Base-by-base conservation (phyloP, 306 rosid species). In the Fragaria ananassa region DNA sequence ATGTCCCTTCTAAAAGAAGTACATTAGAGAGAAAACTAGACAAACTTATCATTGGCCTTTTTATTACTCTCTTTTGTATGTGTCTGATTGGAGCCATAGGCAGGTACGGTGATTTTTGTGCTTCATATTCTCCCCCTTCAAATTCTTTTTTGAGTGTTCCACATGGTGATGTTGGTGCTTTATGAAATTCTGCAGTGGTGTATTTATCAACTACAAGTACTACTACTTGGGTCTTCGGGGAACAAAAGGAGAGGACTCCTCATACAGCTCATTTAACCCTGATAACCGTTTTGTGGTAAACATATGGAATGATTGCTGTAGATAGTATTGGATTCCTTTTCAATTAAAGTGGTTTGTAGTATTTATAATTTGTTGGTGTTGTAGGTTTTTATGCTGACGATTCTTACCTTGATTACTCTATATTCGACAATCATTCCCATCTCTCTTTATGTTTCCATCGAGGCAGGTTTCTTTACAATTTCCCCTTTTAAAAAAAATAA, bases 1-100 rank as follows among this genome's bases (percentile, higher is more conserved):
- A 90, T 82, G 97, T 95, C 82, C 97, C 97, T 84, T 95, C 97
- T 77, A 95, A 95, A 90, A 88, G 98, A 88, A 95, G 98, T 81
- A 95, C 97, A 50, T 78, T 95, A 71, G 98, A 95, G 92, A 90
- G 90, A 86, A 92, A 95, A 88, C 97, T 95, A 47, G 98, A 95
- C 88, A 92, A 92, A 83, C 98, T 95, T 69, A 95, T 95, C 68
- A 91, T 92, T 6, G 12, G 84, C 42, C 93, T 95, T 64, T 95
- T 95, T 86, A 89, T 78, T 61, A 83, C 89, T 76, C 96, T 95
- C 31, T 92, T 95, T 79, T 37, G 80, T 31, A 84, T 92, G 95
- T 95, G 97, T 80, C 80, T 95, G 45, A 79, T 95, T 79, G 98
- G 98, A 71, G 96, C 97, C 75, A 79, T 90, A 45, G 92, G 96